Evolutionary conservation across 1,284 basidiomycete species (phyloP), one percentile per base, ranked within the genome.

Genomic region (Malassezia japonica): DNA sequence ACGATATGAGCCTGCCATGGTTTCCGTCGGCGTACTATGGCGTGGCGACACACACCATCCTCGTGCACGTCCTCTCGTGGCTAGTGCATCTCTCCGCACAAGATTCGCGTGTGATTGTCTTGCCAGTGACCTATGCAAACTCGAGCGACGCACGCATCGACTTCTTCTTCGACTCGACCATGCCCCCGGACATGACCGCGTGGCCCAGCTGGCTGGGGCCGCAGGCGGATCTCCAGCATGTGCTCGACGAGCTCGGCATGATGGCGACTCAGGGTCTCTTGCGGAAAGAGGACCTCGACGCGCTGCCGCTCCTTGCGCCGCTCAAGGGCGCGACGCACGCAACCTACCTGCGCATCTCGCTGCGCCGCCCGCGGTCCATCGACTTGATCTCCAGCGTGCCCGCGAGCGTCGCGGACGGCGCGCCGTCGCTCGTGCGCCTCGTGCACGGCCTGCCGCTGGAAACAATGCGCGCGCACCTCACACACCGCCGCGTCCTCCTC

Each of bases 191-290:
- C 16, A 40, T 33, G 23, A 25, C 43, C 3, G 29, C 41, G 28
- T 54, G 51, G 51, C 51, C 51, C 9, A n/a, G 34, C 12, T 54
- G 51, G 51, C 51, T 54, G 6, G 51, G 51, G 4, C 40, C 51
- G 24, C 42, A 43, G 16, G 51, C 40, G 3, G 39, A 54, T 25
- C 12, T 54, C 33, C 51, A 54, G 25, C 18, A 29, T n/a, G 41
- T 54, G 32, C 47, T 54, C 6, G 51, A 48, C 20, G 51, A 48
- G 13, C 29, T 54, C 27, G 51, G 51, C 29, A 21, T 48, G 24
- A 23, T 18, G 9, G 20, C 43, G 7, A 23, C 40, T 27, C 51
- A 48, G 37, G 23, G 15, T n/a, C 24, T 35, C n/a, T 21, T 45
- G 10, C 15, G 28, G n/a, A 25, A 8, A 16, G 21, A 25, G 15